phyloP scores from a whole-genome alignment of 2,329 filamentous ascomycete genomes.

The Neonectria faginata region DNA sequence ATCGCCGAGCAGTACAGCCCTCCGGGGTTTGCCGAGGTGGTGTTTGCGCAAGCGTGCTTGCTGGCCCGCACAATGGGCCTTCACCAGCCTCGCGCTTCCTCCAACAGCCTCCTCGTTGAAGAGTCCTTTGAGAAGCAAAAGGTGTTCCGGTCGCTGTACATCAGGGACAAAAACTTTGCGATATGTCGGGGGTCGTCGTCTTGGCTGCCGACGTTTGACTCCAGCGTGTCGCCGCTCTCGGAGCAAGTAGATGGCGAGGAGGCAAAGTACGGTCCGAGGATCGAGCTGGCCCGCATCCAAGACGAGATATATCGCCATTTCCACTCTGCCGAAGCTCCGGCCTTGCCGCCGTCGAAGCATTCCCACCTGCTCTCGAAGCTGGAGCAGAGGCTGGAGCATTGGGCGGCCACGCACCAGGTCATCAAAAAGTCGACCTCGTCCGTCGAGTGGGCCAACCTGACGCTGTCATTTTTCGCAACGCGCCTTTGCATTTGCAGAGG shows the following conservation, averaged over 20 bases:
- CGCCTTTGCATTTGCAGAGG: conserved; percentile 34
- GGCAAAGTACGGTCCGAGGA: conserved; percentile 25
- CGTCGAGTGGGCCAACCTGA: conserved; percentile 22
- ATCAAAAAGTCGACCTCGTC: conserved; percentile 28
- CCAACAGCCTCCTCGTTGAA: conserved; percentile 19
- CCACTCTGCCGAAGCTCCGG: conserved; percentile 29
- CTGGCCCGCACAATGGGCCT: conserved; percentile 45
- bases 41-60: conserved; percentile 44
- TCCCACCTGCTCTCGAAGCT: conserved; percentile 28
- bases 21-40: conserved; percentile 37
- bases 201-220: conserved; percentile 39
- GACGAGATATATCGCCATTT: conserved; percentile 41
- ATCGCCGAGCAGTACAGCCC: conserved; percentile 45
- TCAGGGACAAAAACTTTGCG: conserved; percentile 40
- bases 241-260: conserved; percentile 17
- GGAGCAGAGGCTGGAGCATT: conserved; percentile 40
- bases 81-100: conserved; percentile 37
- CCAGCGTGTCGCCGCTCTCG: conserved; percentile 11
- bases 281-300: conserved; percentile 42
- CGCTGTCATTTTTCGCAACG: conserved; percentile 42
- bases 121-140: conserved; percentile 38
- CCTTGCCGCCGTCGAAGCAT: conserved; percentile 12
- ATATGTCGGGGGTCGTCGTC: conserved; percentile 39
- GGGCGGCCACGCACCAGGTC: conserved; percentile 34
- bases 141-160: conserved; percentile 42